Base-by-base conservation (phyloP, 2,329 filamentous ascomycete species). In the Fusarium clavum region DNA sequence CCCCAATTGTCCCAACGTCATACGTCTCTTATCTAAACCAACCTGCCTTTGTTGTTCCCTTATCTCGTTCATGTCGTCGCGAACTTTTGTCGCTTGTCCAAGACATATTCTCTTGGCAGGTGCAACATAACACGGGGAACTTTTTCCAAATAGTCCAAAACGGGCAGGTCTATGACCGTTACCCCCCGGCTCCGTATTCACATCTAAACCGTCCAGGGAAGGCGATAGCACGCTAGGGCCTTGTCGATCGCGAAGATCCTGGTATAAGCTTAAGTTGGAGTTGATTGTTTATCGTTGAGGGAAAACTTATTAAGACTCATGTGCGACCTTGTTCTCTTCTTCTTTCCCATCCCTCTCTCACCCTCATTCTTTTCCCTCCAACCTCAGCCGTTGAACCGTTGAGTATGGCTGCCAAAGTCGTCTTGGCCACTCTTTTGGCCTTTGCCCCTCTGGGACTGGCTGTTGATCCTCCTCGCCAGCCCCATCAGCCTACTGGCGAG, bases 401-500 rank as follows among this genome's bases (percentile, higher is more conserved):
- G n/a, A 34, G 47, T 8, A 73, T 73, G 71, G 57, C 51, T 22
- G 58, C 34, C 13, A 70, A 41, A 52, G 38, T 34, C 14, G 51
- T 56, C 4, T 12, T 73, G 18, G 67, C 72, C 47, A 47, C 70
- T 45, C 40, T 75, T 52, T 63, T 73, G 54, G 69, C 70, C 11
- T 40, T 74, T n/a, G 54, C 71, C 29, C 55, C 61, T 46, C 10
- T 73, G 20, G 67, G 66, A 10, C 38, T 60, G 16, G 82, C 83
- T 41, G 82, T 85, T 73, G 82, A 87, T 27, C 85, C 86, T 47
- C 81, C 85, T 8, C 84, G 88, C 32, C 79, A 83, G 53, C 85
- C 87, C 11, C 81, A 84, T 63, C 85, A 87, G 57, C 88, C 88
- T 6, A 80, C 81, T 6, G 87, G 87, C 24, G 85, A 84, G 65